Evolutionary conservation across 2,329 filamentous ascomycete genomes (phyloP).

Genomic region (Cucurbitaria berberidis): DNA sequence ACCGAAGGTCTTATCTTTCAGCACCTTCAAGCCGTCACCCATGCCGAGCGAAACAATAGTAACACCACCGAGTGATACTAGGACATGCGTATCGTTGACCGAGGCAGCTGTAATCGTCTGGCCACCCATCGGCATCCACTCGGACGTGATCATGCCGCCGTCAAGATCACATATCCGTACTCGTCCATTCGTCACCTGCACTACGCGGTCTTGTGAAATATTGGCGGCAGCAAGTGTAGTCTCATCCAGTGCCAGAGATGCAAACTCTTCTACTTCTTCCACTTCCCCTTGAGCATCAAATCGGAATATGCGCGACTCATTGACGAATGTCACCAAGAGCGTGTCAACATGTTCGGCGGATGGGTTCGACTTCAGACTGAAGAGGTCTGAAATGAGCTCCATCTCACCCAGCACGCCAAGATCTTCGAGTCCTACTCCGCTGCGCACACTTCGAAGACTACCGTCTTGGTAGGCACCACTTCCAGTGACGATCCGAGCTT

Average conservation of each 20-base stretch:
- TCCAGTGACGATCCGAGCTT: constrained; percentile 90
- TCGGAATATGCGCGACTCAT: constrained; percentile 81
- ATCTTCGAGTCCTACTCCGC: constrained; percentile 91
- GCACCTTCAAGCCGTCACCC: constrained; percentile 61
- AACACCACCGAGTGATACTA: constrained; percentile 80
- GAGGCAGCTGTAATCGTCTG: constrained; percentile 77
- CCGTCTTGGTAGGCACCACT: constrained; percentile 91
- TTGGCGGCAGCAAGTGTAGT: constrained; percentile 76
- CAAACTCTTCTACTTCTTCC: constrained; percentile 82
- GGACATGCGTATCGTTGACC: constrained; percentile 70
- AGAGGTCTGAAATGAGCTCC: constrained; percentile 74
- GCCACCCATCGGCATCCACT: constrained; percentile 62
- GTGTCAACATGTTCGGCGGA: constrained; percentile 65
- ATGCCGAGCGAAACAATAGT: constrained; percentile 73
- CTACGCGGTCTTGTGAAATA: constrained; percentile 65
- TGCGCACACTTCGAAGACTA: constrained; percentile 85
- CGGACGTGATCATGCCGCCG: constrained; percentile 57
- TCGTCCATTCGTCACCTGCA: constrained; percentile 76
- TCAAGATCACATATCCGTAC: constrained; percentile 69
- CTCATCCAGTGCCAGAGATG: constrained; percentile 71
- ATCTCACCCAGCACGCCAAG: constrained; percentile 82
- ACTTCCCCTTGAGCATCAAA: constrained; percentile 79
- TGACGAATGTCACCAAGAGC: constrained; percentile 79
- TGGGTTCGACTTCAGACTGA: constrained; percentile 66
- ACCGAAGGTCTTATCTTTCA: constrained; percentile 66